Evolutionary conservation across 1,284 basidiomycete species (phyloP).

Genomic region (Ustilago bromivora): DNA sequence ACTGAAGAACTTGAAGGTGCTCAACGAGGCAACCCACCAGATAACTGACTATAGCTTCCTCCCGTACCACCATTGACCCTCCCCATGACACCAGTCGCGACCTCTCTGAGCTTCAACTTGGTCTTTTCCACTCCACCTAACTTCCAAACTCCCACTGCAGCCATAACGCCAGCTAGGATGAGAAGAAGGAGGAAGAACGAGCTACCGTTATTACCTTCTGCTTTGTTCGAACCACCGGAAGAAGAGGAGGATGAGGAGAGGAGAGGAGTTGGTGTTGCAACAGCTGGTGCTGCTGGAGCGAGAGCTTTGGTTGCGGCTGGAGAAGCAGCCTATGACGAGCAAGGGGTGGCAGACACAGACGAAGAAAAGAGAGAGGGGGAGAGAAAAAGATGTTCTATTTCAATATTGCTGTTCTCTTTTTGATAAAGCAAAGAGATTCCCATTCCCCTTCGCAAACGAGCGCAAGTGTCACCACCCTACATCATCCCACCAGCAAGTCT

Average conservation of each 20-base stretch:
- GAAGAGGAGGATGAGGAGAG: conserved; percentile 8
- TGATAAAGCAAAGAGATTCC: neutral
- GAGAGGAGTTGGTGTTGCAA: conserved; percentile 7
- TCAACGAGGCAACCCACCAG: conserved; percentile 18
- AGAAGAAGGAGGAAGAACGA: conserved; percentile 46
- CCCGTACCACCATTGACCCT: neutral
- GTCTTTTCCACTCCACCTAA: conserved; percentile 40
- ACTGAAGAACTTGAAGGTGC: neutral
- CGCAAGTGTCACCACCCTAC: neutral
- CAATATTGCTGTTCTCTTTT: conserved; percentile 28
- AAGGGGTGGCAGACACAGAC: neutral
- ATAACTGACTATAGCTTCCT: conserved; percentile 16
- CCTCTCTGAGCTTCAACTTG: conserved; percentile 19
- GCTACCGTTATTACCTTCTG: conserved; percentile 12
- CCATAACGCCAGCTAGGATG: conserved; percentile 19
- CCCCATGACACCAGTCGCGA: neutral
- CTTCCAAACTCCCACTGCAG: conserved; percentile 21
- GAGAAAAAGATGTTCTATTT: conserved; percentile 22
- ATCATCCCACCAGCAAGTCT: neutral
- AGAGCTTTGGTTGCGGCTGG: neutral
- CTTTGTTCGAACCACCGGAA: neutral
- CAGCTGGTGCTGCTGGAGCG: neutral
- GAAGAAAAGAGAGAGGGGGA: conserved; percentile 6
- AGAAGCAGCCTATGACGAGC: neutral
- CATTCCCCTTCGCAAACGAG: neutral